Evolutionary conservation across 2,329 filamentous ascomycete species (phyloP), one percentile per base, ranked within the genome.

Genomic region (Penicillium hesseltinei): DNA sequence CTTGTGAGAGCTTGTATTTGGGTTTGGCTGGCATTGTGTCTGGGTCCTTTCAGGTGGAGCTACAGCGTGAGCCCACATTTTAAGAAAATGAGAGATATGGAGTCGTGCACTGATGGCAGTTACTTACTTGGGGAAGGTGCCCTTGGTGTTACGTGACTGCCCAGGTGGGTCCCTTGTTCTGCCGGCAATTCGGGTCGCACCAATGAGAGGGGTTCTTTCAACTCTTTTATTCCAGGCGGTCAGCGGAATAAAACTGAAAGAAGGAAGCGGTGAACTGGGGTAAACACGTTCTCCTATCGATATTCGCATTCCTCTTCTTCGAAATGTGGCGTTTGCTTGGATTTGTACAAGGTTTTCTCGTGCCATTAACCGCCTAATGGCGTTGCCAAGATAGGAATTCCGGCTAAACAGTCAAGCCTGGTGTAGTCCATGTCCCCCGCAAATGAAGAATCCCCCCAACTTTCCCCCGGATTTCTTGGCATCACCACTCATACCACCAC

Each of bases 1-100:
- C 73, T 50, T 77, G 70, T 0, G 77, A 76, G 35, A 83, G 75
- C n/a, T 53, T 59, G 42, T 58, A 60, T 1, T 27, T 51, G 19
- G 50, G 7, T 0, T 38, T 39, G 2, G 13, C 19, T 19, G 38
- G 19, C 60, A 60, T 62, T 36, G 10, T 51, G 5, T 43, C n/a
- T 17, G 13, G 19, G 6, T 19, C 3, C 19, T 17, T 2, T 9
- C 7, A 33, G n/a, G 27, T 31, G 11, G n/a, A 25, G 25, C 23
- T 44, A 31, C n/a, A 51, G 25, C 1, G 19, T 36, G 13, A 43
- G 21, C 27, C 36, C 13, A 50, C 29, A 15, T 49, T 43, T 23
- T 9, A n/a, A 42, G 7, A 19, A 29, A 7, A 29, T 13, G 2
- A 11, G 33, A n/a, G n/a, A 6, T n/a, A 27, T 44, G 4, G 15